Evolutionary conservation across 768 basidiomycete genomes (phyloP), one percentile per base, ranked within the genome.

Genomic region (Auriscalpium microsporum): DNA sequence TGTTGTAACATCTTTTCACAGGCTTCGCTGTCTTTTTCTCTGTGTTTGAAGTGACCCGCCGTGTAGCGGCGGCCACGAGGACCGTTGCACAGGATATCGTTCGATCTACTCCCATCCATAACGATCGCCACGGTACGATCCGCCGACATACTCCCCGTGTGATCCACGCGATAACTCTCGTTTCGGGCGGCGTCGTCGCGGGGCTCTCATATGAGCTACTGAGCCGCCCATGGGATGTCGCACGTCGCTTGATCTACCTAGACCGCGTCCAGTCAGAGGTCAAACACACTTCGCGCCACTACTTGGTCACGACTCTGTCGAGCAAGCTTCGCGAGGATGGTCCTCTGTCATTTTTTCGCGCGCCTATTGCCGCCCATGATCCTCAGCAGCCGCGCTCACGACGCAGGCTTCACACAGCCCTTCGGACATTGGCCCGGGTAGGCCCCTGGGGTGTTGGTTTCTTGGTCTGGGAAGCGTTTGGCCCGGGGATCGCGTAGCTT

Each of bases 381-480:
- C 59, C 48, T 33, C 56, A 63, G 45, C 59, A 54, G 37, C 54
- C 60, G 19, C 34, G 49, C 21, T 52, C 64, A 17, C 54, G 50
- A 21, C 33, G 61, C 35, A 58, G 64, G 46, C 66, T 61, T 45
- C 58, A 61, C 58, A 53, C 62, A 62, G 64, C 73, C 19, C 64
- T 82, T 48, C 78, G 85, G 53, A 84, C 82, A 10, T 68, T 89
- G 33, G 83, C 75, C 51, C 80, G 88, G 23, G 84, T 88, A 57
- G 87, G 89, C 36, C 90, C 89, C 11, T 91, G 90, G 90, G 89
- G 89, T 4, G 69, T 84, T 17, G 90, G 83, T 19, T 91, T 91
- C 70, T 68, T 91, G 45, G 82, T 83, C 58, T 91, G 84, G 83
- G 87, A 90, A 65, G 77, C 80, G 21, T 81, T 84, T 62, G 78